A percentile compares a stretch with the other conserved stretches of the same genome.
Evolutionary conservation across 2,329 filamentous ascomycete genomes (phyloP).

Genomic region (Monilinia aucupariae): DNA sequence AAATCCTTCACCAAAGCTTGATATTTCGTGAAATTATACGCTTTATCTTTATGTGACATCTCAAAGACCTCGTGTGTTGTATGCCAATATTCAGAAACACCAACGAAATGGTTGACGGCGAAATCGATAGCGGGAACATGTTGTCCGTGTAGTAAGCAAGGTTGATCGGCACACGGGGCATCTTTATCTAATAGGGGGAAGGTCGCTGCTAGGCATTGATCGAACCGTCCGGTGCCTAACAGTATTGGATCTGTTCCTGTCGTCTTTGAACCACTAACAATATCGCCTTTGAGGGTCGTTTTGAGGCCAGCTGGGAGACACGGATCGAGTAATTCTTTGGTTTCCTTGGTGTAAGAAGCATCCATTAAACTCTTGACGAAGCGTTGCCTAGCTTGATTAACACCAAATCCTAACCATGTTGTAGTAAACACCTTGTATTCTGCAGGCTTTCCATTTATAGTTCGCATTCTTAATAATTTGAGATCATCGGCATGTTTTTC

Average conservation of each 20-base stretch:
- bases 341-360: slow-evolving; percentile 52
- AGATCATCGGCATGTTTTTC: slow-evolving; percentile 85
- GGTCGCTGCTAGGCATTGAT: slow-evolving; percentile 75
- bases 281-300: slow-evolving; percentile 65
- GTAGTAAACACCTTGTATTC: slow-evolving; percentile 93
- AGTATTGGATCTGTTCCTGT: slow-evolving; percentile 49
- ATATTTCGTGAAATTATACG: slow-evolving; percentile 87
- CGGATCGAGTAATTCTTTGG: slow-evolving; percentile 75
- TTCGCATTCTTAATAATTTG: slow-evolving; percentile 78
- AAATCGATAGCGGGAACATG: slow-evolving; percentile 96
- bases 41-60: slow-evolving; percentile 65
- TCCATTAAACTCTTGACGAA: slow-evolving; percentile 76
- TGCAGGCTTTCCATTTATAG: slow-evolving; percentile 66
- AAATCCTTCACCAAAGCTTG: slow-evolving; percentile 80
- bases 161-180: slow-evolving; percentile 71
- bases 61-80: slow-evolving; percentile 93
- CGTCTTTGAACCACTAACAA: slow-evolving; percentile 38
- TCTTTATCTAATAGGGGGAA: slow-evolving; percentile 88
- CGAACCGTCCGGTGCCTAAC: slow-evolving; percentile 79
- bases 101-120: slow-evolving; percentile 93
- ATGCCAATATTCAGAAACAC: slow-evolving; percentile 98
- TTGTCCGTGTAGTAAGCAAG: slow-evolving; percentile 84
- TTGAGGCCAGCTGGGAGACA: slow-evolving; percentile 77
- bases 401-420: slow-evolving; percentile 96
- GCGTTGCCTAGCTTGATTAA: slow-evolving; percentile 80